These are phyloP conservation scores for Salix purpurea DNA, from an alignment of 345 rosid genomes.

Conservation along the genomic window DNA sequence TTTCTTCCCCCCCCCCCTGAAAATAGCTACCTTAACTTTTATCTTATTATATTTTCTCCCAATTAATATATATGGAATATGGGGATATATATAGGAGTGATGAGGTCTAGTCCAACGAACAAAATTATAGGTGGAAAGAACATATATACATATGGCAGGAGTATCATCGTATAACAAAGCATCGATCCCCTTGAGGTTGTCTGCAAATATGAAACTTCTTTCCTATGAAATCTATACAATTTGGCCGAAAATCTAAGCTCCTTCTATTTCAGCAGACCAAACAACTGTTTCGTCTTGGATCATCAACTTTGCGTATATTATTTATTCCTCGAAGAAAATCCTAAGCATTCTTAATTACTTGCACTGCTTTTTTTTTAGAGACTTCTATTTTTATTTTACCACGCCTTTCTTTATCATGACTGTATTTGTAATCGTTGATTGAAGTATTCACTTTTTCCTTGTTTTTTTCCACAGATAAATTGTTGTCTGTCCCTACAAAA, in stretches of 20 bases:
- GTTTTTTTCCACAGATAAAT: neutral
- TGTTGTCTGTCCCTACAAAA: slow-evolving; percentile 6
- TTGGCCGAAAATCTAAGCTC: neutral
- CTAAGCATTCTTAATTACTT: neutral
- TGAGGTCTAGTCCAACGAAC: neutral
- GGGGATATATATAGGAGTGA: neutral
- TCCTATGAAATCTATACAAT: neutral
- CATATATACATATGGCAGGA: too few relatives aligned
- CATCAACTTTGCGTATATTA: neutral
- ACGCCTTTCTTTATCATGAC: slow-evolving; percentile 1
- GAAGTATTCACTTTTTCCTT: neutral
- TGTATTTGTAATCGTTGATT: slow-evolving; percentile 9
- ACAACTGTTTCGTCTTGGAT: neutral
- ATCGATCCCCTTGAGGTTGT: neutral
- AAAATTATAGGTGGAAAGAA: too few relatives aligned
- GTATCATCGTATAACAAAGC: neutral
- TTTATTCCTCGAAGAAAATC: neutral
- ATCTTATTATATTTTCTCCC: neutral
- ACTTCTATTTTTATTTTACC: neutral
- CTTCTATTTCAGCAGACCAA: neutral
- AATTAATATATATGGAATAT: too few relatives aligned
- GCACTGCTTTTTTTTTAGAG: neutral
- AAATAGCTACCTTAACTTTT: neutral
- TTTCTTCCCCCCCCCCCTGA: too few relatives aligned
- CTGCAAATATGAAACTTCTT: neutral